Conservation (phyloP, 306 rosid genomes). For the Delonix regia region DNA sequence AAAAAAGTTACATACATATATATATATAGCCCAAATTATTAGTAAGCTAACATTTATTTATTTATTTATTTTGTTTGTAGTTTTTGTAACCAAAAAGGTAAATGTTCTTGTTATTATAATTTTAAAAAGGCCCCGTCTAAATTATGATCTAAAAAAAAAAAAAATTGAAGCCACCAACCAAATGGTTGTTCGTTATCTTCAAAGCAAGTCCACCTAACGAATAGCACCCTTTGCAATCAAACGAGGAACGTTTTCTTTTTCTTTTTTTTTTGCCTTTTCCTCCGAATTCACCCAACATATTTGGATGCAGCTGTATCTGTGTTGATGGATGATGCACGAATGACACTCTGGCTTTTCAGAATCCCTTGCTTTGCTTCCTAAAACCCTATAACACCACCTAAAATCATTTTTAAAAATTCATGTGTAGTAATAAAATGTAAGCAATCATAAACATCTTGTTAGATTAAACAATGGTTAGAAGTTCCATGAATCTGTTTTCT, state of each 20-base stretch:
- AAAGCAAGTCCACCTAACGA: background rate
- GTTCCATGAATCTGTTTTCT: too few relatives aligned
- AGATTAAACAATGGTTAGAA: too few relatives aligned
- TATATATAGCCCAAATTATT: too few relatives aligned
- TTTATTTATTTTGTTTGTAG: too few relatives aligned
- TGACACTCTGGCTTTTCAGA: background rate
- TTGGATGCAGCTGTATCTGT: background rate
- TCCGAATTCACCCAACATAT: background rate
- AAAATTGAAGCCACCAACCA: background rate
- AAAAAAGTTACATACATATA: too few relatives aligned
- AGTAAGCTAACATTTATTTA: background rate
- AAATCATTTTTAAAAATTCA: too few relatives aligned
- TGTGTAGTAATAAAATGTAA: too few relatives aligned
- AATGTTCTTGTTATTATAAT: background rate
- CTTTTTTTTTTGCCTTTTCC: background rate
- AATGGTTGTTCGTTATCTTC: background rate
- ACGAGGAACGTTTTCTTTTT: background rate
- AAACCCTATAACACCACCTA: too few relatives aligned
- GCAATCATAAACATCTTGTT: too few relatives aligned
- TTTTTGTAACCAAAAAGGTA: background rate
- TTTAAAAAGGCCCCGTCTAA: background rate
- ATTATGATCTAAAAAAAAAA: background rate
- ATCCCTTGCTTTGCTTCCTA: background rate
- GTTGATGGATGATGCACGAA: background rate
- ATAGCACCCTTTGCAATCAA: background rate